A percentile compares a stretch with the other conserved stretches of the same genome.
phyloP scores from a whole-genome alignment of 2,329 filamentous ascomycete genomes.

The Ceratocystis huliohia region DNA sequence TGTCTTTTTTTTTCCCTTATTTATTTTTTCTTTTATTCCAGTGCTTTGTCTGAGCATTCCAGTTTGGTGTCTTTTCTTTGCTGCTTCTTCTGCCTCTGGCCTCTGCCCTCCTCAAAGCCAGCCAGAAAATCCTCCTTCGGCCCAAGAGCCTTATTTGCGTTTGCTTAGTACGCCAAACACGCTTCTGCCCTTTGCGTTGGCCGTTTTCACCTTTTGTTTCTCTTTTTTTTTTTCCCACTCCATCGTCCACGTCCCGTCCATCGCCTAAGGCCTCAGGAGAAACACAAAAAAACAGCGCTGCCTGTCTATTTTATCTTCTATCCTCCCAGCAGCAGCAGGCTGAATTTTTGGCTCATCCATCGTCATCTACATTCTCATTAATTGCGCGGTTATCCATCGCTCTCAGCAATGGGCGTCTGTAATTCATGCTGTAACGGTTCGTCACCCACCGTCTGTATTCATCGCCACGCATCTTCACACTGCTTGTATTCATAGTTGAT shows the following conservation, averaged over 20 bases:
- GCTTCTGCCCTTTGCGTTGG: neutral
- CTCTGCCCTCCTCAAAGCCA: neutral
- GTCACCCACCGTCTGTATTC: conserved; percentile 7
- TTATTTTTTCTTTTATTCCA: neutral
- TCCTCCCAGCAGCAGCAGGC: neutral
- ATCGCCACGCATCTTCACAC: neutral
- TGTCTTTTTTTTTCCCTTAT: neutral
- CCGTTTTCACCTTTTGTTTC: neutral
- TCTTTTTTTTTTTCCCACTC: neutral
- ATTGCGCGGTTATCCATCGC: conserved; percentile 15
- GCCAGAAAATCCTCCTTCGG: neutral
- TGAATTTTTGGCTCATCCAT: neutral
- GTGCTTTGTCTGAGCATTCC: neutral
- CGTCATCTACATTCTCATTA: conserved; percentile 6
- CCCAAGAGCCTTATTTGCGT: neutral
- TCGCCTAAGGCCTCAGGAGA: neutral
- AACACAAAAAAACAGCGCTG: neutral
- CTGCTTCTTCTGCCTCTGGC: neutral
- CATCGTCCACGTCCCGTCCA: neutral
- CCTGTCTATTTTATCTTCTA: neutral
- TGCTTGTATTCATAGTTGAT: neutral
- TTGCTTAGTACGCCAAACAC: conserved; percentile 16
- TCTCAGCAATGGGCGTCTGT: conserved; percentile 45
- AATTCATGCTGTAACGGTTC: conserved; percentile 48
- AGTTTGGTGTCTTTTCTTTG: neutral